These are phyloP conservation scores for Dendryphion nanum DNA, from an alignment of 2,329 filamentous ascomycete species.

Conservation along the genomic window DNA sequence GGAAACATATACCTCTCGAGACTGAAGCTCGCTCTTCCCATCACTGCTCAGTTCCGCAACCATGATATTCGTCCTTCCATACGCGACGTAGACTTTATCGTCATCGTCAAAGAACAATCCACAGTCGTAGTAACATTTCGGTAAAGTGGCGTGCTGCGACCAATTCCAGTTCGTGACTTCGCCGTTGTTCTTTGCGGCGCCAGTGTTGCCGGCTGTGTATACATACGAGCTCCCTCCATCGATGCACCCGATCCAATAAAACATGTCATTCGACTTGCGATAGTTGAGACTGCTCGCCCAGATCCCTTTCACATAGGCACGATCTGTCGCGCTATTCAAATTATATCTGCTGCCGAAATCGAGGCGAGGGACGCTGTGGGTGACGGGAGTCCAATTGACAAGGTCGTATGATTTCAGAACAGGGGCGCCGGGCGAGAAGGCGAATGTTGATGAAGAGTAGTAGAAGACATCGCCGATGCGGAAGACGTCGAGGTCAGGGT, in stretches of 20 bases:
- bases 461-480: constrained; percentile 53
- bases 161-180: constrained; percentile 39
- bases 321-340: constrained; percentile 39
- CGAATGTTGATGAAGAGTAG: constrained; percentile 57
- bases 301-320: constrained; percentile 54
- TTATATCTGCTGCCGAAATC: constrained; percentile 48
- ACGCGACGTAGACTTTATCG: constrained; percentile 59
- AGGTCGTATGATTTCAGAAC: constrained; percentile 57
- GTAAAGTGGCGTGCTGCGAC: constrained; percentile 38
- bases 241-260: constrained; percentile 60
- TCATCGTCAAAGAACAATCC: constrained; percentile 60
- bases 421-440: constrained; percentile 57
- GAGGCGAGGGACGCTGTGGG: constrained; percentile 39
- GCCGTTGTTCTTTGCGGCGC: constrained; percentile 33
- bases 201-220: constrained; percentile 49
- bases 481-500: constrained; percentile 56
- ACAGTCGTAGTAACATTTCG: constrained; percentile 57
- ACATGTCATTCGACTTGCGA: constrained; percentile 48
- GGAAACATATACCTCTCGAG: constrained; percentile 45
- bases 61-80: constrained; percentile 50
- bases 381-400: constrained; percentile 48
- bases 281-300: constrained; percentile 58
- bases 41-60: constrained; percentile 54
- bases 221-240: constrained; percentile 53
- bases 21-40: constrained; percentile 46